Evolutionary conservation across 495 filamentous ascomycete species (phyloP).

Genomic region (Lineolata rhizophorae): DNA sequence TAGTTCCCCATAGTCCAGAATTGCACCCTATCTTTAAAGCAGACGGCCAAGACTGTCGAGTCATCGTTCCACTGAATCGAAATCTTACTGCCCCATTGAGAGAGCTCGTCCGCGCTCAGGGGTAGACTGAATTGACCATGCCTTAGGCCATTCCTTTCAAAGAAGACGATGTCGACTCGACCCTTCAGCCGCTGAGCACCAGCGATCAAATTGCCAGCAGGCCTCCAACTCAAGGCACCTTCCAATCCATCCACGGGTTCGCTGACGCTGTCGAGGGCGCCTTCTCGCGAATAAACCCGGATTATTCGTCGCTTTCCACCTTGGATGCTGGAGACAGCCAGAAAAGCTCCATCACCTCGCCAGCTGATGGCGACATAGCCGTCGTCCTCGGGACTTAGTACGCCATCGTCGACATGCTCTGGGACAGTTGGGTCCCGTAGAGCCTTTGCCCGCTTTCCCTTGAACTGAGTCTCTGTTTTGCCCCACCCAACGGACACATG

Average conservation of each 20-base stretch:
- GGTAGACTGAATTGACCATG: slow-evolving; percentile 79
- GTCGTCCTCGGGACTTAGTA: slow-evolving; percentile 50
- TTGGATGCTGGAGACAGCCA: slow-evolving; percentile 66
- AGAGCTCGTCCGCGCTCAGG: slow-evolving; percentile 31
- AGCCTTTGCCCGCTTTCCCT: slow-evolving; percentile 77
- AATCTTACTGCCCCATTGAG: slow-evolving; percentile 22
- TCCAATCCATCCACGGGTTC: slow-evolving; percentile 86
- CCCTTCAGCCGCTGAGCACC: slow-evolving; percentile 51
- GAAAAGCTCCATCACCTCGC: slow-evolving; percentile 83
- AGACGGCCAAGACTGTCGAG: slow-evolving; percentile 72
- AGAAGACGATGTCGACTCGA: slow-evolving; percentile 71
- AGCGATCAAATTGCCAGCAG: slow-evolving; percentile 72
- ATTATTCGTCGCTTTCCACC: slow-evolving; percentile 45
- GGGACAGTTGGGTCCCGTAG: slow-evolving; percentile 86
- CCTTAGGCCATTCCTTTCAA: slow-evolving; percentile 84
- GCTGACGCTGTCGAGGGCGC: slow-evolving; percentile 70
- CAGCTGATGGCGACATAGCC: slow-evolving; percentile 54
- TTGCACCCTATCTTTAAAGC: slow-evolving; percentile 52
- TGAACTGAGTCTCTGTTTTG: slow-evolving; percentile 93
- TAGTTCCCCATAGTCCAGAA: slow-evolving; percentile 98
- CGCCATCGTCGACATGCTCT: slow-evolving; percentile 73
- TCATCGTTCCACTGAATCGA: slow-evolving; percentile 70
- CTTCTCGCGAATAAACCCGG: slow-evolving; percentile 76
- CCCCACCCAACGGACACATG: slow-evolving; percentile 98
- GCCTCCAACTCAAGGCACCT: slow-evolving; percentile 74